A percentile compares a stretch with the other conserved stretches of the same genome.
Conservation (phyloP, 1,284 basidiomycete genomes). For the Puccinia hordei region DNA sequence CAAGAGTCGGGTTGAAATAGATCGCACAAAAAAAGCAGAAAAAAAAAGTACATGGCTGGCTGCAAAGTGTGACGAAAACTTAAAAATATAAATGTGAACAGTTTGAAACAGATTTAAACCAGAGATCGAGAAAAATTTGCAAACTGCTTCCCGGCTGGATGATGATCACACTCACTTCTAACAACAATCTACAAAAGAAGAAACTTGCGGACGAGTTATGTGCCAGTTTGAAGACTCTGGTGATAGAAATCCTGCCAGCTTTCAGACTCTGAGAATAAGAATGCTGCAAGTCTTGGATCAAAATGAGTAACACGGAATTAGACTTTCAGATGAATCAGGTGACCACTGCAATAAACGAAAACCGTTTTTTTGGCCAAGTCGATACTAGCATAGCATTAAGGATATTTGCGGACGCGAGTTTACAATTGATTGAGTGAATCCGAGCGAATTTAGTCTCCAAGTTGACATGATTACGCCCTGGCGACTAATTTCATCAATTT, state of each 20-base stretch:
- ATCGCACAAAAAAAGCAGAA: background rate
- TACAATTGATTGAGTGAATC: background rate
- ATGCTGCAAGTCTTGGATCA: background rate
- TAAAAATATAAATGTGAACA: background rate
- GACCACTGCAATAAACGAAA: background rate
- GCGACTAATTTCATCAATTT: conserved; percentile 25
- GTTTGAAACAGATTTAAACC: background rate
- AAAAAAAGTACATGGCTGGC: background rate
- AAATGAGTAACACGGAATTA: background rate
- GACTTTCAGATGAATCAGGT: background rate
- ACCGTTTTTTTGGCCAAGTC: background rate
- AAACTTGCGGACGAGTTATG: background rate
- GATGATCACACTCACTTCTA: background rate
- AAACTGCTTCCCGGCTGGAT: background rate
- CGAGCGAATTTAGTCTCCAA: background rate
- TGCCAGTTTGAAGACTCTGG: background rate
- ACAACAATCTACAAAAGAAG: background rate
- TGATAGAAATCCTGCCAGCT: no score
- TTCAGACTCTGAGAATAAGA: background rate
- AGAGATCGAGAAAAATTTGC: background rate
- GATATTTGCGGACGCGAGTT: background rate
- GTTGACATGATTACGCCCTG: background rate
- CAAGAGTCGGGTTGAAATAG: background rate
- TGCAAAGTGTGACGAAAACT: background rate
- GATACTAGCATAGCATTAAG: background rate